phyloP scores from a whole-genome alignment of 2,329 filamentous ascomycete genomes.

The Sphaerulina vaccinii region DNA sequence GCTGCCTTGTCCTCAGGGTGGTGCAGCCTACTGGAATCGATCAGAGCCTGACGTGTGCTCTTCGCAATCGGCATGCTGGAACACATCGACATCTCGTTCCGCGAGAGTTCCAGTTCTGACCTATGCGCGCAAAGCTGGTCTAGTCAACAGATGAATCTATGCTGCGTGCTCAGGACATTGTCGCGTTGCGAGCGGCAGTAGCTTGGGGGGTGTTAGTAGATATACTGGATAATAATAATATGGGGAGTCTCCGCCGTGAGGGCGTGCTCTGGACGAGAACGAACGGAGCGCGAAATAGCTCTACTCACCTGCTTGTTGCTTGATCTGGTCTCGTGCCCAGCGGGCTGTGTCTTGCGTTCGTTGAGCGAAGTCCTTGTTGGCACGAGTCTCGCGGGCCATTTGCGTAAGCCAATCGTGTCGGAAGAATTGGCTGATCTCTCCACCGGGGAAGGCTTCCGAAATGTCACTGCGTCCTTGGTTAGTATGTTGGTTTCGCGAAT shows the following conservation, averaged over 20 bases:
- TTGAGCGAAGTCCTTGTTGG: constrained; percentile 78
- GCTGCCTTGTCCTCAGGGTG: too few relatives aligned
- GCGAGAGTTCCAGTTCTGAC: too few relatives aligned
- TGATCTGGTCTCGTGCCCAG: constrained; percentile 97
- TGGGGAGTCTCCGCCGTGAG: too few relatives aligned
- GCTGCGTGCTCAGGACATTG: constrained; percentile 13
- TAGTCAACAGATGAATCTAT: not conserved
- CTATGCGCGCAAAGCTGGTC: too few relatives aligned
- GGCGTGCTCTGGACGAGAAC: too few relatives aligned
- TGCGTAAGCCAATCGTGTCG: constrained; percentile 84
- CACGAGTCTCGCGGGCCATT: constrained; percentile 88
- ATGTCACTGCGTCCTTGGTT: constrained; percentile 66
- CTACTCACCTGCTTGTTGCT: constrained; percentile 65
- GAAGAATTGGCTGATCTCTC: constrained; percentile 81
- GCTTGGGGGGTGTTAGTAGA: constrained; percentile 8
- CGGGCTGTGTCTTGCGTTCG: constrained; percentile 92
- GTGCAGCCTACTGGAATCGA: too few relatives aligned
- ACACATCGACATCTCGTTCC: too few relatives aligned
- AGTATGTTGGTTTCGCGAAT: constrained; percentile 32
- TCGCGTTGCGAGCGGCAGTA: constrained; percentile 13
- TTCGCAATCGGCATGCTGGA: too few relatives aligned
- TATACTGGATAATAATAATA: not conserved
- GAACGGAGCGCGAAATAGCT: too few relatives aligned
- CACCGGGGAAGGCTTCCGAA: constrained; percentile 87
- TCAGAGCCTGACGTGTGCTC: too few relatives aligned